These are phyloP conservation scores for Coniochaeta sp. DNA, from an alignment of 2,329 filamentous ascomycete genomes.

Conservation along the genomic window DNA sequence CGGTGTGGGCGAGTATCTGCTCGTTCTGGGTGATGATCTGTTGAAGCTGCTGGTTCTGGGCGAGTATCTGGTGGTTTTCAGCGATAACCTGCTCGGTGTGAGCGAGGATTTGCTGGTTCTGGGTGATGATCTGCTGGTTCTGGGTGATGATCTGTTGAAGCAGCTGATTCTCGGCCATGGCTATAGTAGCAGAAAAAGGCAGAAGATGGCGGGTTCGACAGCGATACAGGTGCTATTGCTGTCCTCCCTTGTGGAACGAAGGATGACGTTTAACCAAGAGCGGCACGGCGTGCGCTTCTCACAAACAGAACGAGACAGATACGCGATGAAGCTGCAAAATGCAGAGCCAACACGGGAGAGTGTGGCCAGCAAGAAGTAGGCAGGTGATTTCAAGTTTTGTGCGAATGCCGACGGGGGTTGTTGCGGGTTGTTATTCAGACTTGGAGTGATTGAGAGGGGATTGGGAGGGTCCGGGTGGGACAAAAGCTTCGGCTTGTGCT, in stretches of 20 bases:
- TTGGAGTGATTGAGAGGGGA: background rate
- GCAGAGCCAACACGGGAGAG: background rate
- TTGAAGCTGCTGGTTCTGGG: background rate
- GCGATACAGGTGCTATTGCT: too few species aligned
- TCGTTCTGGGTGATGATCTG: slow-evolving; percentile 6
- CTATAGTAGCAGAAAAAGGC: background rate
- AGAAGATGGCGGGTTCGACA: too few species aligned
- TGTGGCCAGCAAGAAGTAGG: background rate
- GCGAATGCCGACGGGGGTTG: background rate
- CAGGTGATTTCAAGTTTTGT: background rate
- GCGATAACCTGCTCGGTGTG: slow-evolving; percentile 11
- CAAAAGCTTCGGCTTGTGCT: background rate
- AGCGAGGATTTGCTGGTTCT: slow-evolving; percentile 20
- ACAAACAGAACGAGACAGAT: background rate
- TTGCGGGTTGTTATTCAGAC: background rate
- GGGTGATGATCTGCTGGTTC: slow-evolving; percentile 17
- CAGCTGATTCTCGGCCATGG: background rate
- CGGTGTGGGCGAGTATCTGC: background rate
- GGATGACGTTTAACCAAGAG: background rate
- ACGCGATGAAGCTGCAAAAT: background rate
- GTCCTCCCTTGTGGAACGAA: background rate
- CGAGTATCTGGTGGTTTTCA: background rate
- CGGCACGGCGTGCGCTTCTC: background rate
- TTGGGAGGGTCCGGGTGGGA: background rate
- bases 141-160: slow-evolving; percentile 6